Conservation (phyloP, 2,329 filamentous ascomycete genomes). For the Didymella lethalis region DNA sequence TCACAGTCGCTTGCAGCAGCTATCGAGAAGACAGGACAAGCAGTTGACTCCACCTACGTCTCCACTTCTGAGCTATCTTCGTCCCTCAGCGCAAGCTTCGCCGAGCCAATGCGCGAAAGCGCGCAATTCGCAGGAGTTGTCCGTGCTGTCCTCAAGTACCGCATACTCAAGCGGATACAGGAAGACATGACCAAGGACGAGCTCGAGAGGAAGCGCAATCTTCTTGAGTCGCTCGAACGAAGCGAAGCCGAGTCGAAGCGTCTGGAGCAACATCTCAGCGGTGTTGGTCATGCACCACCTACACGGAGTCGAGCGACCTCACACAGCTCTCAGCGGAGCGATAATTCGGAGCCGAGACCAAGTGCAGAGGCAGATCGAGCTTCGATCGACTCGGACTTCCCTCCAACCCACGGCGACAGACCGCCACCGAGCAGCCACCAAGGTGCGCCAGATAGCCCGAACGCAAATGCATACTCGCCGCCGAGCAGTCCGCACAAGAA, state of each 20-base stretch:
- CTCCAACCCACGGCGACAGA: slow-evolving; percentile 81
- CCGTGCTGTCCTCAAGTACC: slow-evolving; percentile 83
- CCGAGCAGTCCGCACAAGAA: slow-evolving; percentile 70
- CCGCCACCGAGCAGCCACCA: slow-evolving; percentile 71
- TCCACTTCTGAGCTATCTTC: slow-evolving; percentile 90
- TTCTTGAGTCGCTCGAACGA: slow-evolving; percentile 87
- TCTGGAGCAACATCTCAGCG: slow-evolving; percentile 90
- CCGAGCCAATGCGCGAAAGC: slow-evolving; percentile 96
- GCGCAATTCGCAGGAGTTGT: slow-evolving; percentile 97
- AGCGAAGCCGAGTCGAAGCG: slow-evolving; percentile 92
- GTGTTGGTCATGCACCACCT: slow-evolving; percentile 67
- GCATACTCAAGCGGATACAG: slow-evolving; percentile 92
- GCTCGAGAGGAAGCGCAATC: slow-evolving; percentile 80
- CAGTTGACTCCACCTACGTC: slow-evolving; percentile 94
- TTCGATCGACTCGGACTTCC: slow-evolving; percentile 95
- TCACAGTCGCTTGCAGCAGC: slow-evolving; percentile 87
- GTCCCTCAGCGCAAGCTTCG: slow-evolving; percentile 89
- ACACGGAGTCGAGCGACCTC: slow-evolving; percentile 74
- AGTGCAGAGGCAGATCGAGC: slow-evolving; percentile 76
- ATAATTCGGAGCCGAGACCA: slow-evolving; percentile 42
- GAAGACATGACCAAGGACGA: slow-evolving; percentile 98
- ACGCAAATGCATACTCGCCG: slow-evolving; percentile 30
- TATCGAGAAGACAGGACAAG: slow-evolving; percentile 93
- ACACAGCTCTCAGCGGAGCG: slow-evolving; percentile 58
- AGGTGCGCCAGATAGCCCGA: slow-evolving; percentile 62